Evolutionary conservation across 1,139 yeast species (phyloP).

Genomic region (Kodamaea ohmeri): DNA sequence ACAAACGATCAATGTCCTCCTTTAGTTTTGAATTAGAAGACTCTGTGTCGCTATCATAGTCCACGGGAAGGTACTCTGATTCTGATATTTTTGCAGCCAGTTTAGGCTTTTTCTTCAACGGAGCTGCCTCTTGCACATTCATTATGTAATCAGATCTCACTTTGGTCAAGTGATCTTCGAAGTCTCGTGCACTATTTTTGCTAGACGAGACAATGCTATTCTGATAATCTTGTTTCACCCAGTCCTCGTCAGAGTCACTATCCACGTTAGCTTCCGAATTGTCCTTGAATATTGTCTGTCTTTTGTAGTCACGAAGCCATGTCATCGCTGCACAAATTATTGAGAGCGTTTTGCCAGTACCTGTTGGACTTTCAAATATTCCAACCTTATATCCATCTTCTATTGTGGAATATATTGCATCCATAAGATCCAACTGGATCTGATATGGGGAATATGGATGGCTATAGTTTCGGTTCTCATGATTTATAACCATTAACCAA

Average conservation of each 20-base stretch:
- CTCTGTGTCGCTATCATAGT: constrained; percentile 37
- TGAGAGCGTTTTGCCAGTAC: constrained; percentile 89
- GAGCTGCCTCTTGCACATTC: constrained; percentile 15
- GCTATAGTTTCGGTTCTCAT: constrained; percentile 32
- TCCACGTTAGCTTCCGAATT: not conserved
- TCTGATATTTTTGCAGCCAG: constrained; percentile 13
- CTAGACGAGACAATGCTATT: constrained; percentile 31
- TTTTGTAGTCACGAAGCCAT: constrained; percentile 71
- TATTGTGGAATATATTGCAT: constrained; percentile 63
- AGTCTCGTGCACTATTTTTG: constrained; percentile 34
- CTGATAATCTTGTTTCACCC: constrained; percentile 51
- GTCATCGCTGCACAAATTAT: constrained; percentile 82
- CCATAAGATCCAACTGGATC: constrained; percentile 79
- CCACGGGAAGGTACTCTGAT: constrained; percentile 39
- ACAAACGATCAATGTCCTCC: constrained; percentile 42
- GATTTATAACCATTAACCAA: not conserved
- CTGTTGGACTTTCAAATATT: constrained; percentile 91
- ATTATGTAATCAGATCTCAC: constrained; percentile 19
- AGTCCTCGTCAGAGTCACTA: constrained; percentile 50
- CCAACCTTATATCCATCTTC: constrained; percentile 64
- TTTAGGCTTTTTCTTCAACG: constrained; percentile 7
- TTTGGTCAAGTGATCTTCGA: constrained; percentile 38
- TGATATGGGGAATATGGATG: constrained; percentile 84
- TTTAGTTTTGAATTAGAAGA: constrained; percentile 24
- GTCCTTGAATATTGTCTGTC: constrained; percentile 29